phyloP scores from a whole-genome alignment of 225 moss, liverwort and hornwort species.

The Marchantia polymorpha region DNA sequence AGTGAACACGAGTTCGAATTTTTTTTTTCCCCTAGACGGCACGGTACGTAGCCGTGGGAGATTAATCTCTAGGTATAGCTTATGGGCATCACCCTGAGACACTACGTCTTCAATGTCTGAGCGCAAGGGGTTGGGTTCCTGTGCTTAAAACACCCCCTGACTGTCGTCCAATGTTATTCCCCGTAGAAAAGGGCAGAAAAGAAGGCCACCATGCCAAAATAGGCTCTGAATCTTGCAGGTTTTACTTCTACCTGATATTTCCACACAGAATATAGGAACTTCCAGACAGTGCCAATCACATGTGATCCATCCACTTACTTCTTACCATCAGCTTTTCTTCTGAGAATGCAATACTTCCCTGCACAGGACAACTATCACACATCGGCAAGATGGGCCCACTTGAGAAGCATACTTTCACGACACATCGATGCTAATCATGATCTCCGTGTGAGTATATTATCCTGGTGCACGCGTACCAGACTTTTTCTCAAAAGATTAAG shows the following conservation, averaged over 20 bases:
- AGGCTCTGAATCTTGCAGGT: neutral
- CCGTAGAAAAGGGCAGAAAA: neutral
- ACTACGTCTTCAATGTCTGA: conserved; percentile 1
- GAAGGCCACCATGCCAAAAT: neutral
- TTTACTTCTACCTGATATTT: neutral
- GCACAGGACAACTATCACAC: neutral
- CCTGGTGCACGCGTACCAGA: neutral
- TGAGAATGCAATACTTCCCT: neutral
- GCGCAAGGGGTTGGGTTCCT: neutral
- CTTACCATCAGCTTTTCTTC: neutral
- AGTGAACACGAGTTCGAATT: neutral
- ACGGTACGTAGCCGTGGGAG: neutral
- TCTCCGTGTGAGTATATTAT: neutral
- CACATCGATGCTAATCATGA: neutral
- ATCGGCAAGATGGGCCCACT: neutral
- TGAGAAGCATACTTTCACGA: neutral
- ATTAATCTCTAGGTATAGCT: no score
- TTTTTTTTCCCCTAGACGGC: neutral
- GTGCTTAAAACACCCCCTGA: neutral
- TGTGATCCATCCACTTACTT: neutral
- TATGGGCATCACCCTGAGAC: neutral
- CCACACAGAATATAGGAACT: neutral
- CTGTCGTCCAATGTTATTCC: neutral
- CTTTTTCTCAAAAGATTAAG: neutral
- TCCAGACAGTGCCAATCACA: neutral